phyloP scores from a whole-genome alignment of 140 eudicot species.

The Ambrosia hybrid region DNA sequence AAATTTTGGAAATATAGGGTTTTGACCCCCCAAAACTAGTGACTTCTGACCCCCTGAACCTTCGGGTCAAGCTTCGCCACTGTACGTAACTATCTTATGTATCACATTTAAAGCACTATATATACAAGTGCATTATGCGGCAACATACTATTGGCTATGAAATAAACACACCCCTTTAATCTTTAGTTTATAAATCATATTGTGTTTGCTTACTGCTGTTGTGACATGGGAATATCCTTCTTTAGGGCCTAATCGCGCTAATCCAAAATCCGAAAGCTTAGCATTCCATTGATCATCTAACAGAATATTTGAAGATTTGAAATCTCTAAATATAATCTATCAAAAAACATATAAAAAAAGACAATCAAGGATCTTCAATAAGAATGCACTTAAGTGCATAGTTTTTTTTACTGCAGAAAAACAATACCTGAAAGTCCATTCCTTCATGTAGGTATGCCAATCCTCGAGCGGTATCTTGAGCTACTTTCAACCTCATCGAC shows the following conservation, averaged over 20 bases:
- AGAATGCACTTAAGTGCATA: not conserved
- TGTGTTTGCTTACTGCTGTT: slow-evolving; percentile 61
- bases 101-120: no score
- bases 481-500: slow-evolving; percentile 71
- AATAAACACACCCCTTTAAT: no score
- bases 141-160: no score
- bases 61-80: no score
- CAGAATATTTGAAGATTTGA: slow-evolving; percentile 89
- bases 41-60: no score
- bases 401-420: not conserved
- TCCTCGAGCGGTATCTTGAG: slow-evolving; percentile 90
- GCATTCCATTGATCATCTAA: slow-evolving; percentile 94
- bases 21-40: no score
- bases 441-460: slow-evolving; percentile 78
- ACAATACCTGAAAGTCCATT: slow-evolving; percentile 83
- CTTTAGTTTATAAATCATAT: not conserved
- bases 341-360: not conserved
- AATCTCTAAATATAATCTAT: slow-evolving; percentile 85
- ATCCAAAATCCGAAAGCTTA: slow-evolving; percentile 91
- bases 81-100: no score
- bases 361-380: slow-evolving; percentile 1
- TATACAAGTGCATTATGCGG: no score
- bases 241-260: slow-evolving; percentile 87
- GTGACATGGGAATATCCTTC: slow-evolving; percentile 87
- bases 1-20: no score